Evolutionary conservation across 805 yeast genomes (phyloP), one percentile per base, ranked within the genome.

Genomic region (Zygotorulaspora sp.): DNA sequence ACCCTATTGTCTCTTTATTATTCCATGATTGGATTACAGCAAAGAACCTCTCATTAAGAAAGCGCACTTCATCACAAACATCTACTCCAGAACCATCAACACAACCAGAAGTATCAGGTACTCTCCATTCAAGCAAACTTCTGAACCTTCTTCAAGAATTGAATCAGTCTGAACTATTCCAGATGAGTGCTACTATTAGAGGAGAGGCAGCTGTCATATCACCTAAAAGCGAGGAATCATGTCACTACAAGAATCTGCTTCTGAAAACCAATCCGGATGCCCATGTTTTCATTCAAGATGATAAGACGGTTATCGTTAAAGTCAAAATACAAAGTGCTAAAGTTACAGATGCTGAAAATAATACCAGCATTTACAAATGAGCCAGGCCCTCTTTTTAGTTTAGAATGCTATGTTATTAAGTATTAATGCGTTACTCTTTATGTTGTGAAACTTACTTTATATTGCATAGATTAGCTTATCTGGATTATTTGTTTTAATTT

Each of bases 1-100:
- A 90, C 56, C 88, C 90, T 6, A 71, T 75, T 28, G 96, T 90
- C 5, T 82, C 96, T 0, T 58, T 90, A 30, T 68, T 90, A 43
- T 77, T 90, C 29, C 97, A 90, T 57, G 97, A 90, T 53, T 89
- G 96, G 96, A 74, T 83, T 11, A 73, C 86, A 1, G 77, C 83
- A 3, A 71, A 72, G 51, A 61, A 65, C 26, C 57, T 63, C n/a
- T 56, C 62, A 12, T 53, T 57, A 21, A 54, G 55, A 24, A 57
- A 58, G 38, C 50, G 44, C 23, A 58, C 55, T 41, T 25, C 49
- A 23, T 53, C 59, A 3, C 53, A 48, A 29, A 45, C 59, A 40
- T 49, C 63, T 53, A 43, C 63, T 44, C 48, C 68, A 30, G 46
- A 50, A 6, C 43, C 52, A 12, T 6, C 15, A n/a, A n/a, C 35